Evolutionary conservation across 129 eudicot species (phyloP).

Genomic region (Flaveria ramosissima): DNA sequence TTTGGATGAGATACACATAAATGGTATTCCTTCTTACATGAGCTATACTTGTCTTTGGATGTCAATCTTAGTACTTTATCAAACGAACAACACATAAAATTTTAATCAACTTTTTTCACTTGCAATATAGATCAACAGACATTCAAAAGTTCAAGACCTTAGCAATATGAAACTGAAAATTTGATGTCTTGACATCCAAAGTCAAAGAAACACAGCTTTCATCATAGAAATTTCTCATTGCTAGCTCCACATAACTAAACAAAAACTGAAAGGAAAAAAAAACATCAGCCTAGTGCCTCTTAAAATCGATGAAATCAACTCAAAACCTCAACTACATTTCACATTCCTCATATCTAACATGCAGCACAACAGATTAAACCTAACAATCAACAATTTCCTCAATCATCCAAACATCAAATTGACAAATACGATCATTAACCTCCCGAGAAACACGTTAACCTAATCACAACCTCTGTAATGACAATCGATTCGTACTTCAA

Average conservation of each 20-base stretch:
- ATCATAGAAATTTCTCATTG: background rate
- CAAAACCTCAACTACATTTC: slow-evolving; percentile 28
- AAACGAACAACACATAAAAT: background rate
- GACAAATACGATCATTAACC: slow-evolving; percentile 12
- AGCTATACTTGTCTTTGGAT: background rate
- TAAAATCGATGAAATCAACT: slow-evolving; percentile 22
- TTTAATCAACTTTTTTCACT: background rate
- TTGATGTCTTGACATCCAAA: slow-evolving; percentile 9
- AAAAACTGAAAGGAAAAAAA: background rate
- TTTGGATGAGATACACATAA: background rate
- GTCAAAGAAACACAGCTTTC: background rate
- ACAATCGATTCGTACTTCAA: slow-evolving; percentile 17
- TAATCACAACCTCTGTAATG: background rate
- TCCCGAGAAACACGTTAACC: background rate
- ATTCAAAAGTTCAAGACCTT: background rate
- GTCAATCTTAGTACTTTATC: background rate
- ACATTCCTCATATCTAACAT: slow-evolving; percentile 20
- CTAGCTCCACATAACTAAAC: background rate
- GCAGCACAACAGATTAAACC: slow-evolving; percentile 20
- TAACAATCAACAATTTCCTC: slow-evolving; percentile 17
- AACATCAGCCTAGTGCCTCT: background rate
- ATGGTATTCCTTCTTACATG: background rate
- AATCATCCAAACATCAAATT: slow-evolving; percentile 6
- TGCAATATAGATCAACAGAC: background rate
- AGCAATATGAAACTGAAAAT: slow-evolving; percentile 7